phyloP scores from a whole-genome alignment of 2,329 filamentous ascomycete species.

The Penicillium janthinellum region DNA sequence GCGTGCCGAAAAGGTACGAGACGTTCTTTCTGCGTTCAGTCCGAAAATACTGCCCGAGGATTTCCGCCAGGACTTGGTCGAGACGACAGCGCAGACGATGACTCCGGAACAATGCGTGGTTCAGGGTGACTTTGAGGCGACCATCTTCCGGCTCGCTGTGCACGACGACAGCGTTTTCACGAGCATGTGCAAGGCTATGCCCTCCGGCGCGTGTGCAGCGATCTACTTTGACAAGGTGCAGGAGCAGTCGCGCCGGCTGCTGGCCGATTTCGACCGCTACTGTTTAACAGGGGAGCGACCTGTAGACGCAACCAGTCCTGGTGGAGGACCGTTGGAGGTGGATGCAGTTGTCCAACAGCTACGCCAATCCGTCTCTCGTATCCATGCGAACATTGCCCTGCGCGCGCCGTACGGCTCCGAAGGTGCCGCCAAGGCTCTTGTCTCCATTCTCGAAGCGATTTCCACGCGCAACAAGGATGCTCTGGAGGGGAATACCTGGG shows the following conservation, averaged over 20 bases:
- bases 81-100: conserved; percentile 35
- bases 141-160: conserved; percentile 48
- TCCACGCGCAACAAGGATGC: conserved; percentile 43
- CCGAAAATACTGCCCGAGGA: conserved; percentile 44
- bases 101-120: conserved; percentile 48
- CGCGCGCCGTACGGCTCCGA: conserved; percentile 41
- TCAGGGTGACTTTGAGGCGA: conserved; percentile 48
- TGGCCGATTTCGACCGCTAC: conserved; percentile 45
- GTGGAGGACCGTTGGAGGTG: conserved; percentile 27
- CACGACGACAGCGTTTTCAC: conserved; percentile 47
- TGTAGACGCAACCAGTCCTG: conserved; percentile 20
- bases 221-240: conserved; percentile 50
- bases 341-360: conserved; percentile 37
- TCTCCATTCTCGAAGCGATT: conserved; percentile 43
- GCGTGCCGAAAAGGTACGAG: conserved; percentile 43
- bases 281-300: conserved; percentile 35
- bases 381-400: conserved; percentile 36
- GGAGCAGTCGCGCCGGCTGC: conserved; percentile 36
- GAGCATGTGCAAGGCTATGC: conserved; percentile 47
- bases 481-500: conserved; percentile 40
- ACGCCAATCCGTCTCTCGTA: conserved; percentile 31
- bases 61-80: conserved; percentile 43
- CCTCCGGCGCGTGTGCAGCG: conserved; percentile 43
- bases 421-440: conserved; percentile 41
- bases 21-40: conserved; percentile 51